Evolutionary conservation across 805 yeast genomes (phyloP).

Genomic region (Saccharomycopsis capsularis): DNA sequence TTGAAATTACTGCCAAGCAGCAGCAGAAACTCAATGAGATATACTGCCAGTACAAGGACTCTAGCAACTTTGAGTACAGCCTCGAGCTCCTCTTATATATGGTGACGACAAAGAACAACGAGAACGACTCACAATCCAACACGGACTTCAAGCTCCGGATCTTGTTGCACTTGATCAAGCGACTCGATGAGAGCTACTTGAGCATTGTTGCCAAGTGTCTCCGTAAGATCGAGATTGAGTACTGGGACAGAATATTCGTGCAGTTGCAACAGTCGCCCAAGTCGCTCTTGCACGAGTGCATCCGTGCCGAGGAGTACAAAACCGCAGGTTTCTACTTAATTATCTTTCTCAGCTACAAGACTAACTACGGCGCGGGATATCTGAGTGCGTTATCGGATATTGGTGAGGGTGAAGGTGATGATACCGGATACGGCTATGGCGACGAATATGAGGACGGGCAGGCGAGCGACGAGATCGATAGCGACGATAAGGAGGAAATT

Average conservation of each 20-base stretch:
- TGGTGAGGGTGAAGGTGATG: slow-evolving; percentile 21
- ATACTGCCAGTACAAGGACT: slow-evolving; percentile 30
- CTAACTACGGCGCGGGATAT: slow-evolving; percentile 27
- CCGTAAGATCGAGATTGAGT: slow-evolving; percentile 43
- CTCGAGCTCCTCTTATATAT: slow-evolving; percentile 41
- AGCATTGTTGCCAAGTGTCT: slow-evolving; percentile 41
- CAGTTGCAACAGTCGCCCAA: slow-evolving; percentile 36
- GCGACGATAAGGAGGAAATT: slow-evolving; percentile 23
- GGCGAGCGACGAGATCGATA: slow-evolving; percentile 6
- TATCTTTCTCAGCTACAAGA: slow-evolving; percentile 40
- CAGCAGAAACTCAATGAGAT: slow-evolving; percentile 24
- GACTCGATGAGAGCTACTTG: slow-evolving; percentile 24
- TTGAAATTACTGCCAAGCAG: background rate
- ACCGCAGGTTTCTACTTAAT: slow-evolving; percentile 41
- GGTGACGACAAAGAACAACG: slow-evolving; percentile 21
- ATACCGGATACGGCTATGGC: too few relatives aligned
- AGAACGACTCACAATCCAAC: slow-evolving; percentile 19
- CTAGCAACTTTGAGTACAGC: slow-evolving; percentile 36
- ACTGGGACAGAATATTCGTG: slow-evolving; percentile 40
- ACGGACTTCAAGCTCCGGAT: slow-evolving; percentile 17
- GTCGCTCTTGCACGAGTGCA: slow-evolving; percentile 35
- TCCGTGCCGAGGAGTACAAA: slow-evolving; percentile 36
- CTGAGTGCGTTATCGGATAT: too few relatives aligned
- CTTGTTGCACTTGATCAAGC: slow-evolving; percentile 23
- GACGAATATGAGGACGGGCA: background rate